These are phyloP conservation scores for Russula abietina DNA, from an alignment of 768 basidiomycete genomes.

Conservation along the genomic window DNA sequence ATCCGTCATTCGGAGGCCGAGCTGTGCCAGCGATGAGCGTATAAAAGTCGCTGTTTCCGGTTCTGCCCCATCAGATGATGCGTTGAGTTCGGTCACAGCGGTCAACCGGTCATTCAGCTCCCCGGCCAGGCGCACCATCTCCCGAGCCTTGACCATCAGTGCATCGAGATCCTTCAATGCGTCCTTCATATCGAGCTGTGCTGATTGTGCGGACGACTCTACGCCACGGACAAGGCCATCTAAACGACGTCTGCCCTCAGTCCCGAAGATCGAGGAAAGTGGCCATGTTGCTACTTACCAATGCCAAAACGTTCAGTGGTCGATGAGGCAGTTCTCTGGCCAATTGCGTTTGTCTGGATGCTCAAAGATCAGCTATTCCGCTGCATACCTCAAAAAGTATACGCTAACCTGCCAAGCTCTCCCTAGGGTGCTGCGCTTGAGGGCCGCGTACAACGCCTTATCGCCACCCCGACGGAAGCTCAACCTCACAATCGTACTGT, in stretches of 20 bases:
- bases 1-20: constrained; percentile 74
- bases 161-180: constrained; percentile 86
- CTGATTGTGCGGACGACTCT: constrained; percentile 56
- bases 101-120: constrained; percentile 82
- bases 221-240: constrained; percentile 80
- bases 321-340: constrained; percentile 6
- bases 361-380: constrained; percentile 9
- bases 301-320: constrained; percentile 41
- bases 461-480: constrained; percentile 92
- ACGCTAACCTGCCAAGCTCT: constrained; percentile 68
- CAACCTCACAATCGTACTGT: constrained; percentile 57
- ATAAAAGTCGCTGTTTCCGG: constrained; percentile 85
- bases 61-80: constrained; percentile 37
- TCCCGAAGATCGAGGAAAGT: neutral
- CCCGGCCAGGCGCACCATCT: constrained; percentile 87
- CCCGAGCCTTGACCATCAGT: constrained; percentile 83
- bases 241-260: constrained; percentile 29
- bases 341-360: constrained; percentile 7
- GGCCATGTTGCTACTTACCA: constrained; percentile 37
- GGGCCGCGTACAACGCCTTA: constrained; percentile 67
- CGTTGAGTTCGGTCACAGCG: constrained; percentile 26
- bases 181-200: constrained; percentile 60
- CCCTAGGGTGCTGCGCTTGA: constrained; percentile 63
- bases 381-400: neutral
- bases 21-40: constrained; percentile 80